phyloP scores from a whole-genome alignment of 768 basidiomycete genomes.

The Kwoniella heveanensis region DNA sequence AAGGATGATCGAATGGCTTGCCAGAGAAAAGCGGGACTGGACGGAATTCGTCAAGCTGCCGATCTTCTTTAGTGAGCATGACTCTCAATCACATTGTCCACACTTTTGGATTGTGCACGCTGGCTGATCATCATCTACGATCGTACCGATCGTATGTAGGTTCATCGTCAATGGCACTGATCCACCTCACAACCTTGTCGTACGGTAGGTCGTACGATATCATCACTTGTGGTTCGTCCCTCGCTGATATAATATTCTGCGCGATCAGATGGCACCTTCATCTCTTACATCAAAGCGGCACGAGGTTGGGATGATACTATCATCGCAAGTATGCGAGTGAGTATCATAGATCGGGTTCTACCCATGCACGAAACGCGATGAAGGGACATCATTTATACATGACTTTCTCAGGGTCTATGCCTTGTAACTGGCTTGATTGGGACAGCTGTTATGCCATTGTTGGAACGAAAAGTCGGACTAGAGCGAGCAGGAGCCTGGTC shows the following conservation, averaged over 20 bases:
- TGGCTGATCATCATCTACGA: neutral
- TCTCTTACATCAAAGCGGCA: constrained; percentile 54
- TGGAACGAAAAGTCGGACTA: constrained; percentile 47
- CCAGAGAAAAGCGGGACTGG: constrained; percentile 38
- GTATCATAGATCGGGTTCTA: no score
- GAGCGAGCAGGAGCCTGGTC: constrained; percentile 54
- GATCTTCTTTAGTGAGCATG: constrained; percentile 52
- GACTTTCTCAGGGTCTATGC: constrained; percentile 49
- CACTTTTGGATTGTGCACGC: no score
- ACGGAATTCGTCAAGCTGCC: constrained; percentile 48
- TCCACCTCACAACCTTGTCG: constrained; percentile 52
- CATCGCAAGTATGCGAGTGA: constrained; percentile 47
- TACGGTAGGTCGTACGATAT: constrained; percentile 32
- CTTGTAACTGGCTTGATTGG: constrained; percentile 50
- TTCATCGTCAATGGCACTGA: constrained; percentile 44
- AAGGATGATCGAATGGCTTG: constrained; percentile 5
- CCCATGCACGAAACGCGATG: no score
- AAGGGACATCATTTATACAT: no score
- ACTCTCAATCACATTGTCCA: no score
- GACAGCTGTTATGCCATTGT: constrained; percentile 52
- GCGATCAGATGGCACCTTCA: constrained; percentile 49
- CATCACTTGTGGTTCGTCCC: no score
- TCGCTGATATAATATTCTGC: no score
- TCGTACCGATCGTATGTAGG: constrained; percentile 19
- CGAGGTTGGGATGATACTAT: constrained; percentile 48